A percentile compares a stretch with the other conserved stretches of the same genome.
Conservation (phyloP, 805 yeast genomes). For the Kuraishia borneana region DNA sequence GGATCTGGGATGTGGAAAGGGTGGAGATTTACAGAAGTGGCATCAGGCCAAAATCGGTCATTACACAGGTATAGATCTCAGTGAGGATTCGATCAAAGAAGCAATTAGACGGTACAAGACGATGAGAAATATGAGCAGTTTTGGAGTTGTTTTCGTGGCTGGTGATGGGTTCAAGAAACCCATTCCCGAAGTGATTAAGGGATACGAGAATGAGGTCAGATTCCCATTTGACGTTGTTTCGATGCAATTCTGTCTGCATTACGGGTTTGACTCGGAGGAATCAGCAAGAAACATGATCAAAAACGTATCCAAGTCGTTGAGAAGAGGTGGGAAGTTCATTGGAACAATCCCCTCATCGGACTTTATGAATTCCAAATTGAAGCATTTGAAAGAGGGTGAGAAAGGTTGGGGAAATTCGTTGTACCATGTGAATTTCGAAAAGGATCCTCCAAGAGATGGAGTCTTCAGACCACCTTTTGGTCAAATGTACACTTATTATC, state of each 20-base stretch:
- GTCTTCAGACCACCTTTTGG: slow-evolving; percentile 72
- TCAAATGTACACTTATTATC: slow-evolving; percentile 66
- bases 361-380: slow-evolving; percentile 58
- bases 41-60: slow-evolving; percentile 62
- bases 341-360: slow-evolving; percentile 95
- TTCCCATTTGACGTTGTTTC: slow-evolving; percentile 86
- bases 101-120: slow-evolving; percentile 66
- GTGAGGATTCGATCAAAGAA: slow-evolving; percentile 78
- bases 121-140: slow-evolving; percentile 32
- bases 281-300: slow-evolving; percentile 63
- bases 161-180: slow-evolving; percentile 83
- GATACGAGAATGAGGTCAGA: slow-evolving; percentile 45
- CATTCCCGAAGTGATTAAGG: slow-evolving; percentile 54
- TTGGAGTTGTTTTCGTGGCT: slow-evolving; percentile 75
- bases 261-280: slow-evolving; percentile 81
- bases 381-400: slow-evolving; percentile 36
- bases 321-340: slow-evolving; percentile 76
- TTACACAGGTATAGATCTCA: slow-evolving; percentile 84
- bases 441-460: slow-evolving; percentile 67
- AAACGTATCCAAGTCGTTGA: slow-evolving; percentile 67
- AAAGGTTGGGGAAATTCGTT: slow-evolving; percentile 77
- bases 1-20: slow-evolving; percentile 95
- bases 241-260: slow-evolving; percentile 88
- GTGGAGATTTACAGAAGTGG: slow-evolving; percentile 93
- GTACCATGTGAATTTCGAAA: slow-evolving; percentile 73